A percentile compares a stretch with the other conserved stretches of the same genome.
These are phyloP conservation scores for Thalassiosira ordinaria DNA, from an alignment of 352 stramenopile species.

Conservation along the genomic window DNA sequence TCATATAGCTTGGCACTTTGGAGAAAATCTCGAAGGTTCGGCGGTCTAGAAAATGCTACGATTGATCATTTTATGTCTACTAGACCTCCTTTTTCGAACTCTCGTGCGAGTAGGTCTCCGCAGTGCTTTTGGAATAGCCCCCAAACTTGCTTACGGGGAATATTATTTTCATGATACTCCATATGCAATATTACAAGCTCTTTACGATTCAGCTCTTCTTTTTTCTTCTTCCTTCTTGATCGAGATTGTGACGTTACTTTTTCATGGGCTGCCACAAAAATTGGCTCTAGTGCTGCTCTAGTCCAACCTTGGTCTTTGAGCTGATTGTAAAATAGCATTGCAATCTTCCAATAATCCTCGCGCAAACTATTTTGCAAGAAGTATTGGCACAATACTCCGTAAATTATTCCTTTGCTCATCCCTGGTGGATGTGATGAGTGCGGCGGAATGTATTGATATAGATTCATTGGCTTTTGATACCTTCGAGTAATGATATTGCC, in stretches of 20 bases:
- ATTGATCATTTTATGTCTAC: too few relatives aligned
- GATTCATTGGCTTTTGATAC: slow-evolving; percentile 45
- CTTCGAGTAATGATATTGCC: slow-evolving; percentile 16
- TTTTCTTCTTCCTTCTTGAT: not conserved
- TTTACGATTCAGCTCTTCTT: not conserved
- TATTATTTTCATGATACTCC: not conserved
- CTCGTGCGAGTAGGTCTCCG: not conserved
- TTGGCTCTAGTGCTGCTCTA: not conserved
- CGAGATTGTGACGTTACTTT: not conserved
- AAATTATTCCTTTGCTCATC: slow-evolving; percentile 39
- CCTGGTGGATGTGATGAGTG: slow-evolving; percentile 27
- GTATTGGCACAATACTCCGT: slow-evolving; percentile 1
- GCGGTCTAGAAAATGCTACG: not conserved
- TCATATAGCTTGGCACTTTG: not conserved
- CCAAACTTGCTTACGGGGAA: not conserved
- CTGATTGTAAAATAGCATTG: not conserved
- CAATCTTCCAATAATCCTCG: not conserved
- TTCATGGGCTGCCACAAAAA: not conserved
- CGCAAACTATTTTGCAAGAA: not conserved
- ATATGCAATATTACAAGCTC: not conserved
- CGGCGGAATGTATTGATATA: slow-evolving; percentile 35
- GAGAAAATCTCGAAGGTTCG: not conserved
- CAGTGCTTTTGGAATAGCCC: not conserved
- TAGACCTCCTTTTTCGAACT: too few relatives aligned
- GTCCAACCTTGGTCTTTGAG: not conserved